Percentiles rank a stretch among this genome's conserved stretches.
Conservation (phyloP, 495 filamentous ascomycete genomes). For the Venustampulla echinocandica region DNA sequence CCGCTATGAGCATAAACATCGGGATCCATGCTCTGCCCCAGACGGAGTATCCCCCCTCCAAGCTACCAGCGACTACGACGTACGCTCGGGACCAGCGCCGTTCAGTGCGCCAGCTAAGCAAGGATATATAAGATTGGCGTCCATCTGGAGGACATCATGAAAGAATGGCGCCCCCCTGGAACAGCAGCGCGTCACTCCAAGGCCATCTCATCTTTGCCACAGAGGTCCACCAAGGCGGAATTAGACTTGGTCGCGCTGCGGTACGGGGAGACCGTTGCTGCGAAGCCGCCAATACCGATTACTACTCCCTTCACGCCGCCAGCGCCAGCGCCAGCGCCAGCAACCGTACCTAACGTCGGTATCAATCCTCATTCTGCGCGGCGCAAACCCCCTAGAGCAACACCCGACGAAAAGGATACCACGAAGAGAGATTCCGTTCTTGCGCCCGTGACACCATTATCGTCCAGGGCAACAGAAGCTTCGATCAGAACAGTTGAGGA, state of each 20-base stretch:
- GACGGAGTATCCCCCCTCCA: not conserved
- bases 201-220: not conserved
- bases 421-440: constrained; percentile 23
- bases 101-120: not conserved
- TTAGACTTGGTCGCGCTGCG: constrained; percentile 41
- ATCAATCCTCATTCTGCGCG: constrained; percentile 21
- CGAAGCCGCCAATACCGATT: constrained; percentile 37
- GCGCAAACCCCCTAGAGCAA: not conserved
- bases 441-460: constrained; percentile 18
- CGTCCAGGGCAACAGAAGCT: constrained; percentile 3
- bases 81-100: not conserved
- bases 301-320: constrained; percentile 22
- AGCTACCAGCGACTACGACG: not conserved
- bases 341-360: too few species aligned
- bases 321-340: constrained; percentile 7
- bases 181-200: constrained; percentile 1
- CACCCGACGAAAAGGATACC: not conserved
- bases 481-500: constrained; percentile 6
- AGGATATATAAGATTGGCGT: not conserved
- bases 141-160: constrained; percentile 2
- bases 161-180: constrained; percentile 1
- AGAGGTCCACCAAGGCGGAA: constrained; percentile 12
- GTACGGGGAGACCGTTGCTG: constrained; percentile 47
- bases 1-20: too few species aligned
- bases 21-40: too few species aligned